Conservation (phyloP, 2,329 filamentous ascomycete species). For the Ustulina deusta region DNA sequence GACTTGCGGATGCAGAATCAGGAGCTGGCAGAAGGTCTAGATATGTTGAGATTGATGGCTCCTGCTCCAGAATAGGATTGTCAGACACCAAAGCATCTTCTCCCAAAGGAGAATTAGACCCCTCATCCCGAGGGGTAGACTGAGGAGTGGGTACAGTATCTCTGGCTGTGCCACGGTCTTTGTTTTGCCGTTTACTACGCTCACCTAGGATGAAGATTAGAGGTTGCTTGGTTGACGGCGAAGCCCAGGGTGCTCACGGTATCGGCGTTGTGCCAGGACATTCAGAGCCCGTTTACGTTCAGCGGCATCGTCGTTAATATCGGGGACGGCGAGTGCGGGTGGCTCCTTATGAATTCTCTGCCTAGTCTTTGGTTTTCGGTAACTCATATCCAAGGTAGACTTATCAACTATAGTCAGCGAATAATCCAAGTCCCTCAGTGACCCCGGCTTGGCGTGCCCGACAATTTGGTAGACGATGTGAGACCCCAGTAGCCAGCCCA, state of each 20-base stretch:
- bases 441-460: neutral
- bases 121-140: neutral
- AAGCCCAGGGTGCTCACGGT: constrained; percentile 53
- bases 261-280: constrained; percentile 66
- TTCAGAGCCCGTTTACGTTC: constrained; percentile 67
- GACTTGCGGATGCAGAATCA: neutral
- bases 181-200: constrained; percentile 32
- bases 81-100: constrained; percentile 5
- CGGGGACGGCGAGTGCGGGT: constrained; percentile 57
- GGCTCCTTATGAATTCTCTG: constrained; percentile 58
- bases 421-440: neutral
- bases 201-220: constrained; percentile 34
- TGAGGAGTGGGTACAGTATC: constrained; percentile 4
- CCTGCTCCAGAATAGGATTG: neutral
- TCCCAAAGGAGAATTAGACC: neutral
- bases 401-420: constrained; percentile 17
- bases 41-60: constrained; percentile 5
- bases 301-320: constrained; percentile 63
- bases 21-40: neutral
- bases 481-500: neutral
- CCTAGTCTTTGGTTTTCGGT: constrained; percentile 46
- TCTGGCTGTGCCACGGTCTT: constrained; percentile 9
- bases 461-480: neutral
- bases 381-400: neutral
- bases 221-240: neutral